Percentiles rank a stretch among this genome's conserved stretches.
These are phyloP conservation scores for Aspergillus homomorphus DNA, from an alignment of 495 filamentous ascomycete genomes.

Conservation along the genomic window DNA sequence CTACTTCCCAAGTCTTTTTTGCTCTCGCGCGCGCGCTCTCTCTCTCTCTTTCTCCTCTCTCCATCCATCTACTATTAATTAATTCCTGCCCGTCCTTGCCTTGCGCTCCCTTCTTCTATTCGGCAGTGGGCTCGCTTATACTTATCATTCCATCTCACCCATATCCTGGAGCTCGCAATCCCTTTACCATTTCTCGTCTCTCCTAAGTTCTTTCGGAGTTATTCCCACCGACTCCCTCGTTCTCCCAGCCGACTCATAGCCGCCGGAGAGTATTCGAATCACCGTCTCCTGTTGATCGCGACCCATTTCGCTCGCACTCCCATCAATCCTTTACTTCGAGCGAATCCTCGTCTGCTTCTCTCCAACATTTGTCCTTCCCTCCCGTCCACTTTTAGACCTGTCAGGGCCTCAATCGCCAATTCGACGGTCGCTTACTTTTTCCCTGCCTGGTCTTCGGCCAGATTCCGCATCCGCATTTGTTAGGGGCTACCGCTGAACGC, in stretches of 20 bases:
- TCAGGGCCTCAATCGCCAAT: not conserved
- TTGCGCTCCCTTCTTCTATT: constrained; percentile 17
- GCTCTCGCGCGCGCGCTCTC: not conserved
- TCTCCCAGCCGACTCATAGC: constrained; percentile 10
- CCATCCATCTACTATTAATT: constrained; percentile 12
- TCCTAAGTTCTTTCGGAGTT: constrained; percentile 10
- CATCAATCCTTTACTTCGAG: constrained; percentile 1
- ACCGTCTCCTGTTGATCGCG: constrained; percentile 15
- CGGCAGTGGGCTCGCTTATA: constrained; percentile 9
- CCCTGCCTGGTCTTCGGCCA: constrained; percentile 4
- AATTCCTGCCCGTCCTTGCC: constrained; percentile 12
- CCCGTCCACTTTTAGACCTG: not conserved
- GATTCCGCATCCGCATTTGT: constrained; percentile 13
- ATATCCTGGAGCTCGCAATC: constrained; percentile 7
- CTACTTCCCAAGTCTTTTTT: constrained; percentile 2
- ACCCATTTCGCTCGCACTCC: constrained; percentile 2
- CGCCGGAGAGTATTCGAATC: constrained; percentile 9
- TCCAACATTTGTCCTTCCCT: not conserved
- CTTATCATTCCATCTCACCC: constrained; percentile 9
- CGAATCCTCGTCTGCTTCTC: constrained; percentile 1
- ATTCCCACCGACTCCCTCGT: constrained; percentile 9
- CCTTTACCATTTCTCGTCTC: constrained; percentile 3
- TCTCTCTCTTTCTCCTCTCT: constrained; percentile 3
- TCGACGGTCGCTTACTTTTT: constrained; percentile 1
- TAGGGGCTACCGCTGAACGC: constrained; percentile 14